Base-by-base conservation (phyloP, 305 asterid genomes). In the Euphrasia arctica region DNA sequence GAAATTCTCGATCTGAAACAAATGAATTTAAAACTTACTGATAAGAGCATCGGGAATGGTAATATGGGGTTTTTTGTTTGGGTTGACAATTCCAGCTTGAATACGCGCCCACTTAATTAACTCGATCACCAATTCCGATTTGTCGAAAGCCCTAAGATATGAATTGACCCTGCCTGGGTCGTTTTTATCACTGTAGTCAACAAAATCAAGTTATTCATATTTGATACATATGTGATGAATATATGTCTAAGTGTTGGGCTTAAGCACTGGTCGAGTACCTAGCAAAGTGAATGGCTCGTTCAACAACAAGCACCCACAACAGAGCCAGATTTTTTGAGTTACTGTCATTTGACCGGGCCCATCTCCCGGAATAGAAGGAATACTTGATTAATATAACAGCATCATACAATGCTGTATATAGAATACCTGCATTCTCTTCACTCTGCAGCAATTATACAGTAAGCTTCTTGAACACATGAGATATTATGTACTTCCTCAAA, bases 301-400 rank as follows among this genome's bases (percentile, higher is more conserved):
- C 89, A 50, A 75, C 88, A 68, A 85, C 88, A 59, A 88, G 56
- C 65, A 81, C 83, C 97, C 95, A 84, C 59, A 73, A 39, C 31
- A 88, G 55, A 60, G 95, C 85, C 64, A 90, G 67, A 68, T 72
- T 77, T 64, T 78, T 78, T 9, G 73, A 70, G 69, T 71, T 77
- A 56, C 65, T 63, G 54, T 75, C 82, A 29, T 68, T 68, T 45
- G 79, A 67, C 50, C 75, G 82, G 67, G 74, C 69, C 85, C 87
- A 80, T 75, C 75, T 79, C 73, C 80, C 75, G 29, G 80, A 77
- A 58, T 72, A 70, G 69, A 76, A 83, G 32, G 92, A 79, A 70
- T 78, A 78, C 57, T 88, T 88, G 41, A 77, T 71, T 64, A 80
- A 72, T 63, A 90, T 63, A 63, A 82, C 79, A 58, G 89, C 85